Base-by-base conservation (phyloP, 805 yeast species). In the Candida sonorensis region DNA sequence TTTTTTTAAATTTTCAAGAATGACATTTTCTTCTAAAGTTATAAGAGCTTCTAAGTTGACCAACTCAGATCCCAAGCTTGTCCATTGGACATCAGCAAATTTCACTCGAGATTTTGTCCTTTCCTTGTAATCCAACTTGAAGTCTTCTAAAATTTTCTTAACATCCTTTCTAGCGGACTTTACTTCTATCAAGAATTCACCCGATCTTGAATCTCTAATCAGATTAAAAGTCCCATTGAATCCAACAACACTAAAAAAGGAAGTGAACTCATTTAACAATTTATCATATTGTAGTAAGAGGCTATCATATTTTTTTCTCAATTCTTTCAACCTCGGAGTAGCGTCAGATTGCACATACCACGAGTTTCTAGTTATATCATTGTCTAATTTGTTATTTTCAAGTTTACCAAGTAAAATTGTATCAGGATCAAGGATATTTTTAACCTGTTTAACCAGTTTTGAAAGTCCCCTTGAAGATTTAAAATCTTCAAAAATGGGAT, bases 11-110 rank as follows among this genome's bases (percentile, higher is more conserved):
- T 55, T 51, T 4, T 64, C 62, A 5, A 86, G 55, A 6, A 85
- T 64, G 1, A 37, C 42, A 2, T 58, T 57, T 50, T 88, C 96
- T 35, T 74, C 77, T 2, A 45, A 45, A 10, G 62, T 60, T 4
- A 86, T 81, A 16, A 59, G 55, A 4, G 62, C 58, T n/a, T 62
- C 61, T 4, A 68, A 50, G 2, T 58, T 48, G 15, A 72, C 72
- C 11, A 80, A 55, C 4, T 53, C 48, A 5, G 58, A 48, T 0
- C 82, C 82, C 17, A 84, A 61, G 1, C 59, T 44, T 1, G 65
- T 53, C 76, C 87, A 77, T 50, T 71, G 65, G 1, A 61, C 54
- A 19, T 61, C 55, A 0, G 66, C 57, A 14, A 78, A 50, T 26
- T 53, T 53, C 4, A 55, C 50, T 1, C 46, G 36, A 1, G 51